These are phyloP conservation scores for Apodospora peruviana DNA, from an alignment of 495 filamentous ascomycete species.

Conservation along the genomic window DNA sequence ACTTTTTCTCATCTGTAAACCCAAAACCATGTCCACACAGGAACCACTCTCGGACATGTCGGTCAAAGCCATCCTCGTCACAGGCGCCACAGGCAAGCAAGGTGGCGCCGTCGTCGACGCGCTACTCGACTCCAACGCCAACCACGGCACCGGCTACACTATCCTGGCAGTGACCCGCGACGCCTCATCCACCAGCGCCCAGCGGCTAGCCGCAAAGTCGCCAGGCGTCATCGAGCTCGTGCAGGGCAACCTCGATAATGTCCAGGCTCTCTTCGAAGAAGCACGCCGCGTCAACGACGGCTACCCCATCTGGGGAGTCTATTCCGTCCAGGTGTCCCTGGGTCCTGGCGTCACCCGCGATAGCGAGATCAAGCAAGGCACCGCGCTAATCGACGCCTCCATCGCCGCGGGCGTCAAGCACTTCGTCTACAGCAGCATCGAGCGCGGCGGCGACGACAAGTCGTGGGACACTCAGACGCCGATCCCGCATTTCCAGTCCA, in stretches of 20 bases:
- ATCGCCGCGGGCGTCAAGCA: slow-evolving; percentile 53
- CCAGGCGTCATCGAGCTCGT: slow-evolving; percentile 46
- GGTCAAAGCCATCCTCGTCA: slow-evolving; percentile 54
- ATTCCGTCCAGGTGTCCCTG: slow-evolving; percentile 33
- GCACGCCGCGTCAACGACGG: slow-evolving; percentile 31
- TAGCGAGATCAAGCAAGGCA: slow-evolving; percentile 58
- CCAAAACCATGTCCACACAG: slow-evolving; percentile 21
- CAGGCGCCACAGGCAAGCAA: slow-evolving; percentile 67
- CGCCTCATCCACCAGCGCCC: slow-evolving; percentile 38
- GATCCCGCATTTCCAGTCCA: slow-evolving; percentile 63
- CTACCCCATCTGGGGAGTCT: slow-evolving; percentile 33
- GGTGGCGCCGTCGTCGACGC: slow-evolving; percentile 55
- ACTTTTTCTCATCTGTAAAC: too few species aligned
- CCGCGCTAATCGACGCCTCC: slow-evolving; percentile 54
- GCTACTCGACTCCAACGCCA: slow-evolving; percentile 35
- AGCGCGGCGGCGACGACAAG: slow-evolving; percentile 55
- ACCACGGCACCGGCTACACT: slow-evolving; percentile 20
- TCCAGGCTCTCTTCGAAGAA: slow-evolving; percentile 43
- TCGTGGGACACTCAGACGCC: slow-evolving; percentile 53
- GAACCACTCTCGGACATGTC: too few species aligned
- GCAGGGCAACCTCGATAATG: slow-evolving; percentile 53
- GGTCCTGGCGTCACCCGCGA: slow-evolving; percentile 44
- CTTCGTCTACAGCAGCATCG: slow-evolving; percentile 67
- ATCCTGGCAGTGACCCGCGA: slow-evolving; percentile 65
- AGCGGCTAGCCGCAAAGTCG: slow-evolving; percentile 40